phyloP scores from a whole-genome alignment of 495 filamentous ascomycete genomes.

The Amniculicola lignicola region DNA sequence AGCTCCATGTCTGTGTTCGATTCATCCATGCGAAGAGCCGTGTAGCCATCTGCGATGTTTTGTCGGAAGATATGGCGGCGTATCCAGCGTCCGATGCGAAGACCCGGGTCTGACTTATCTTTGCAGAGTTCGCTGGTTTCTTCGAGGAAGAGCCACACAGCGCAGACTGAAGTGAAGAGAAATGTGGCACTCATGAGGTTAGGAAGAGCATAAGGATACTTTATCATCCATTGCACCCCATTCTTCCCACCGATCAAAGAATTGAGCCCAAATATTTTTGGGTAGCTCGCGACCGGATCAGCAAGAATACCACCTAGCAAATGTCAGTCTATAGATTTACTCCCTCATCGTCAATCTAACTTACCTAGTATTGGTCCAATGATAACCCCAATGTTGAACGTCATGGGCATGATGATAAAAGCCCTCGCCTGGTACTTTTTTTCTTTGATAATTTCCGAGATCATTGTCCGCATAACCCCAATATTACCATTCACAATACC shows the following conservation, averaged over 20 bases:
- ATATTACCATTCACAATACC: slow-evolving; percentile 76
- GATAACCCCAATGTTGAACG: slow-evolving; percentile 76
- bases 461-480: slow-evolving; percentile 77
- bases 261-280: slow-evolving; percentile 60
- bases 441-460: slow-evolving; percentile 73
- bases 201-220: slow-evolving; percentile 71
- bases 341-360: not conserved
- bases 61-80: slow-evolving; percentile 20
- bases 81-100: slow-evolving; percentile 27
- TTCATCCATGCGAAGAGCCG: slow-evolving; percentile 19
- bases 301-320: slow-evolving; percentile 68
- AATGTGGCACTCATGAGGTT: slow-evolving; percentile 71
- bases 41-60: slow-evolving; percentile 12
- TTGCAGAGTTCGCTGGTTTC: slow-evolving; percentile 51
- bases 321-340: slow-evolving; percentile 34
- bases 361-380: slow-evolving; percentile 53
- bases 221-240: slow-evolving; percentile 62
- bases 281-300: slow-evolving; percentile 64
- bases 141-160: slow-evolving; percentile 65
- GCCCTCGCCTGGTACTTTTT: slow-evolving; percentile 66
- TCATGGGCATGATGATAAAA: slow-evolving; percentile 77
- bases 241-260: slow-evolving; percentile 50
- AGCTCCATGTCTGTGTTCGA: slow-evolving; percentile 11
- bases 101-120: slow-evolving; percentile 24
- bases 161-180: slow-evolving; percentile 52